Evolutionary conservation across 331 rosid species (phyloP).

Genomic region (Erythrophleum ivorense): DNA sequence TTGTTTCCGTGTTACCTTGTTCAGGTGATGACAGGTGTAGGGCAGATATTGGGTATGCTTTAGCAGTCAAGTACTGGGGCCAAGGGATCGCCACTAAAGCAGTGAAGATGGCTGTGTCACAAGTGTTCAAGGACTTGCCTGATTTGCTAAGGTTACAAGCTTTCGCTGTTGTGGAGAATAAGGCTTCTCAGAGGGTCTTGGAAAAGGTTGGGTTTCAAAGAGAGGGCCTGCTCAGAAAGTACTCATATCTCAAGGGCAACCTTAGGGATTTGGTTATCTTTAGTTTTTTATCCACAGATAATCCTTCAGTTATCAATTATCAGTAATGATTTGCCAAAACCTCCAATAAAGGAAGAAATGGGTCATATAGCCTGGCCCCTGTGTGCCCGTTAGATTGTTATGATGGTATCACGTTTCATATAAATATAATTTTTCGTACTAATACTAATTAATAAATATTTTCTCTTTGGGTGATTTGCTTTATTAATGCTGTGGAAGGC

Average conservation of each 20-base stretch:
- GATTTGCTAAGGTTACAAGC: constrained; percentile 55
- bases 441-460: no score
- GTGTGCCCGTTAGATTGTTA: no score
- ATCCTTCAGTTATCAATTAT: not conserved
- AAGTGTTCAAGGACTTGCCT: constrained; percentile 54
- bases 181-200: constrained; percentile 51
- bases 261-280: constrained; percentile 38
- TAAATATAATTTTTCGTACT: no score
- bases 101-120: constrained; percentile 44
- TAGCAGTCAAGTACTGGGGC: constrained; percentile 57
- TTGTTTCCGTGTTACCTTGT: constrained; percentile 26
- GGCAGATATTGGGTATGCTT: constrained; percentile 57
- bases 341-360: no score
- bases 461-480: no score
- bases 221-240: constrained; percentile 3
- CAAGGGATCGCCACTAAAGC: constrained; percentile 59
- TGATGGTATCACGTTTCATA: no score
- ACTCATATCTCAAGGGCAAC: constrained; percentile 30
- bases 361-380: no score
- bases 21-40: constrained; percentile 50
- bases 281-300: constrained; percentile 38
- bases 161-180: constrained; percentile 31
- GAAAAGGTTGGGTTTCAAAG: constrained; percentile 50
- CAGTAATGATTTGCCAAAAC: not conserved
- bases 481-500: no score